Conservation (phyloP, 192 early-diverging fungal species). For the Rhizoclosmatium sp. region DNA sequence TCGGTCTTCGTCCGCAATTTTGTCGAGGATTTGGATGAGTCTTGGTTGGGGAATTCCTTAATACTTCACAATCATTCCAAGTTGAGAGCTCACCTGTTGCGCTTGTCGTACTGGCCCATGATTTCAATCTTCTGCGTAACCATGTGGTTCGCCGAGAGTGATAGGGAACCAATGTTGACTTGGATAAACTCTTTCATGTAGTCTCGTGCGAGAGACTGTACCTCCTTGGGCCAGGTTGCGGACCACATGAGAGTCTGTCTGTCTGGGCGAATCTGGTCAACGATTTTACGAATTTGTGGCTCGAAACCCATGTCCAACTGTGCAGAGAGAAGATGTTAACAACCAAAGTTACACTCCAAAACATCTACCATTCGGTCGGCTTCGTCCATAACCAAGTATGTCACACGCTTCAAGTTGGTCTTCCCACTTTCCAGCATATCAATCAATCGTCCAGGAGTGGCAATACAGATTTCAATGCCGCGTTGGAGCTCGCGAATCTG, state of each 20-base stretch:
- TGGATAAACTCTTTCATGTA: conserved; percentile 95
- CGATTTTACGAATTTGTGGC: conserved; percentile 97
- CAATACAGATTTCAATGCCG: conserved; percentile 96
- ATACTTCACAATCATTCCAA: not conserved
- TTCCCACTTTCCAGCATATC: conserved; percentile 91
- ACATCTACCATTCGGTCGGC: conserved; percentile 83
- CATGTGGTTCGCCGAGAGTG: conserved; percentile 90
- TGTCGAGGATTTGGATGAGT: conserved; percentile 56
- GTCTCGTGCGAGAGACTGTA: conserved; percentile 89
- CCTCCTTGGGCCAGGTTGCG: conserved; percentile 98
- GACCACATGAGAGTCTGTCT: conserved; percentile 99
- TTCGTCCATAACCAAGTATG: conserved; percentile 97
- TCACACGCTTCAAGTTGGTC: conserved; percentile 93
- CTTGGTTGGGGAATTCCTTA: conserved; percentile 24
- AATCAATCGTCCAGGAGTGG: conserved; percentile 96
- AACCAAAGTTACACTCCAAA: conserved; percentile 35
- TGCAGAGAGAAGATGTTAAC: conserved; percentile 41
- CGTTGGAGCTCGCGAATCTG: conserved; percentile 86
- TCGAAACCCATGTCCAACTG: conserved; percentile 99
- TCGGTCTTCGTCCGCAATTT: conserved; percentile 42
- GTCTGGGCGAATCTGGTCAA: conserved; percentile 96
- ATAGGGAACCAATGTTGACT: conserved; percentile 94
- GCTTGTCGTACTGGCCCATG: conserved; percentile 86
- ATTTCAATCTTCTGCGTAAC: conserved; percentile 94
- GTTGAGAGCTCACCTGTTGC: conserved; percentile 61